Conservation (phyloP, 805 yeast genomes). For the Candida railenensis region DNA sequence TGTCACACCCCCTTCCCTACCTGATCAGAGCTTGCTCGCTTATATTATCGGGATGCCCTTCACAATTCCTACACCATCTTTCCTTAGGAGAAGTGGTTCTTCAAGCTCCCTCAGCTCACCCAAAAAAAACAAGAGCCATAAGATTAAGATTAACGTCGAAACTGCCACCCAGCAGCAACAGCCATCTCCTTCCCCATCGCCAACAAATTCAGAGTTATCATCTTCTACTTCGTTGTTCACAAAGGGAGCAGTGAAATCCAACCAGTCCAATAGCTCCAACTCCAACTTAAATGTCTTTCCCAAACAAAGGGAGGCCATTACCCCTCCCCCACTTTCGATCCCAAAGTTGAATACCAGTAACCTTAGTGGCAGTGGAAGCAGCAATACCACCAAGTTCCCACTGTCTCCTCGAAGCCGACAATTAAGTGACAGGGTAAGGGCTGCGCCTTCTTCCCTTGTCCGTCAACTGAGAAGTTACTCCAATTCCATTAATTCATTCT, state of each 20-base stretch:
- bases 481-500: slow-evolving; percentile 8
- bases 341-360: not conserved
- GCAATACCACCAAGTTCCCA: not conserved
- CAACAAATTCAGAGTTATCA: not conserved
- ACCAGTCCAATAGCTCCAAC: not conserved
- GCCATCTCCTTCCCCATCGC: slow-evolving; percentile 1
- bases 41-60: not conserved
- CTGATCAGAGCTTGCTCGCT: not conserved
- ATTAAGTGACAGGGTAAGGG: slow-evolving; percentile 27
- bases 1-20: not conserved
- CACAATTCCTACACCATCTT: slow-evolving; percentile 1
- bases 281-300: not conserved
- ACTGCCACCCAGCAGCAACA: not conserved
- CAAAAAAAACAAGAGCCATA: not conserved
- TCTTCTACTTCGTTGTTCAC: not conserved
- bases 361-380: not conserved
- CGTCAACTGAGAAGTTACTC: slow-evolving; percentile 30
- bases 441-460: slow-evolving; percentile 34
- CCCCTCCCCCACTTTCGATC: slow-evolving; percentile 2
- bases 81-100: slow-evolving; percentile 1
- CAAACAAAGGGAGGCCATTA: not conserved
- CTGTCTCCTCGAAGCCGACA: not conserved
- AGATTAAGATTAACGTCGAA: not conserved
- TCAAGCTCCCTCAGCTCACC: not conserved
- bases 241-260: not conserved